Base-by-base conservation (phyloP, 768 basidiomycete species). In the Lactarius hatsudake region DNA sequence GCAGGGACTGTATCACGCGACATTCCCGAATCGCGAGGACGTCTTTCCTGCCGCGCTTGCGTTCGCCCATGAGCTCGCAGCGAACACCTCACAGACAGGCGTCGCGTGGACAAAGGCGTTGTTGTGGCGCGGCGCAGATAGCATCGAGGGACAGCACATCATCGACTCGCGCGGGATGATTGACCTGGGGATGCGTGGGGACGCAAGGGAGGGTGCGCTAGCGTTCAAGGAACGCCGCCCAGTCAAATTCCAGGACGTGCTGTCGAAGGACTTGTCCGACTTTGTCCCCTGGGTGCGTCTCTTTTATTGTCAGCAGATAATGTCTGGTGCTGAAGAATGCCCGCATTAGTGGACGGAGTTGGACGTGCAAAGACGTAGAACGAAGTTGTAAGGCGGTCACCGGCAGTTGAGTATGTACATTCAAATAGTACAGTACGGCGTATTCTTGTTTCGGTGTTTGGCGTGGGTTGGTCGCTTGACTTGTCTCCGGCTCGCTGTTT, bases 201-300 rank as follows among this genome's bases (percentile, higher is more conserved):
- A 86, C 67, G 81, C 79, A 0, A 73, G 72, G 17, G 85, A 86
- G 66, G 85, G 85, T 4, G 79, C 79, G 8, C 69, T 67, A 9
- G 77, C 85, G 0, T 87, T 86, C 75, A 81, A 74, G 65, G 81
- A 86, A 69, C 79, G 77, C 66, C 75, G 86, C 15, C 56, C 72
- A 7, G 80, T 81, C 2, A 80, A 77, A 53, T 85, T 86, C 65
- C 72, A 72, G 13, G 84, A 82, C 57, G 81, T 76, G 3, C 65
- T 86, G 62, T 79, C 80, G 1, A 78, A 78, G 48, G 77, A 78
- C 60, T 32, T 74, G 62, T 68, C 74, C n/a, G 76, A 78, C 4
- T 83, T 81, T 80, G 80, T 79, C 65, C 83, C 85, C 51, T 86
- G 84, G 84, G 85, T 86, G 62, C 69, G 82, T 71, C 38, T 26